Evolutionary conservation across 495 filamentous ascomycete species (phyloP).

Genomic region (Cercophora samala): DNA sequence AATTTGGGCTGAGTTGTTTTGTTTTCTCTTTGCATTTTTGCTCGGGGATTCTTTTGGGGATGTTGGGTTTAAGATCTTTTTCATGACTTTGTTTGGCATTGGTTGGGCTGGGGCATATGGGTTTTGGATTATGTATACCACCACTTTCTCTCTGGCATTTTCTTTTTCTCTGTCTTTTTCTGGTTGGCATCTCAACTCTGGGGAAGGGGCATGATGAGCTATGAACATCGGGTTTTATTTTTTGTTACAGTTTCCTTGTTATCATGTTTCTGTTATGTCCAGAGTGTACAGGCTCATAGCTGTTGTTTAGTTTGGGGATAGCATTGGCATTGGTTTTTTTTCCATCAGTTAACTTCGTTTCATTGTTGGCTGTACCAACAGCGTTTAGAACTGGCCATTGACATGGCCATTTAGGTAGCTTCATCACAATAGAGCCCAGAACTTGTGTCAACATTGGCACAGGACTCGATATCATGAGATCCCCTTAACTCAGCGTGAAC

Average conservation of each 20-base stretch:
- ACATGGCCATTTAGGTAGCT: neutral
- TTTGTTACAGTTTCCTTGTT: neutral
- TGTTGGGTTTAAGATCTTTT: neutral
- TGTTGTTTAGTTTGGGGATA: neutral
- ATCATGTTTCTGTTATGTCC: neutral
- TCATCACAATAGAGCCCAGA: neutral
- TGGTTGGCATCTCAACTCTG: neutral
- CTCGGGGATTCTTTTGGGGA: too few relatives aligned
- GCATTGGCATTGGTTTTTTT: neutral
- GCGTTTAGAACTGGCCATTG: neutral
- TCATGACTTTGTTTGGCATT: neutral
- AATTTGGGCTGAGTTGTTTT: conserved; percentile 9
- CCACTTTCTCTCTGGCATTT: neutral
- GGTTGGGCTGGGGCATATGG: neutral
- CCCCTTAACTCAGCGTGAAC: neutral
- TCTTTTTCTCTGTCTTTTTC: neutral
- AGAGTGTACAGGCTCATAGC: neutral
- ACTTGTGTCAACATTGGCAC: neutral
- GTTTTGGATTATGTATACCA: neutral
- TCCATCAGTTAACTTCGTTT: neutral
- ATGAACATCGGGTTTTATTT: neutral
- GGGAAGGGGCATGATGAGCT: neutral
- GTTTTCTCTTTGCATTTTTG: conserved; percentile 4
- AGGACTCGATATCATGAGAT: neutral
- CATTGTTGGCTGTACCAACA: neutral